These are phyloP conservation scores for Malbranchea zuffiana DNA, from an alignment of 2,329 filamentous ascomycete species.

Conservation along the genomic window DNA sequence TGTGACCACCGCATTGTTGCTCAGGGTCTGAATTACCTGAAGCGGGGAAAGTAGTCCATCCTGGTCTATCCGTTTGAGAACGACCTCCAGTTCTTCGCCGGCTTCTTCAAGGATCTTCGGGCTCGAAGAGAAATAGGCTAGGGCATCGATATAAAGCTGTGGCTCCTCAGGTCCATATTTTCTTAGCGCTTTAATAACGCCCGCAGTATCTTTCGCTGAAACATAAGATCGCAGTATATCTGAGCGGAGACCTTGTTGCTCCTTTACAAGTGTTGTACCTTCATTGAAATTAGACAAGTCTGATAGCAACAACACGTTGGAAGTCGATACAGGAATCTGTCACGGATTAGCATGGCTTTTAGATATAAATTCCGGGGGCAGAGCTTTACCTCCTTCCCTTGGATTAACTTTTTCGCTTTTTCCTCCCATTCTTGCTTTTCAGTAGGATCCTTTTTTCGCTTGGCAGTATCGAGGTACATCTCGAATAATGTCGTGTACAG, in stretches of 20 bases:
- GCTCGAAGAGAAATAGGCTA: conserved; percentile 87
- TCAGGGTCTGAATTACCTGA: conserved; percentile 89
- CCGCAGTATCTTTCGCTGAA: conserved; percentile 77
- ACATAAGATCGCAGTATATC: conserved; percentile 98
- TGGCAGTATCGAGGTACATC: conserved; percentile 90
- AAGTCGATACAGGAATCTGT: conserved; percentile 72
- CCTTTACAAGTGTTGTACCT: conserved; percentile 82
- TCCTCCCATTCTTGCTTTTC: conserved; percentile 73
- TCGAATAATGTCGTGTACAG: conserved; percentile 93
- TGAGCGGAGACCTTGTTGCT: conserved; percentile 80
- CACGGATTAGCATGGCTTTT: background rate
- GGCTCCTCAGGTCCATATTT: conserved; percentile 91
- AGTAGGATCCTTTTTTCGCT: conserved; percentile 53
- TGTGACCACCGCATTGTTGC: conserved; percentile 68
- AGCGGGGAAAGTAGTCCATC: conserved; percentile 90
- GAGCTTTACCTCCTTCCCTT: conserved; percentile 59
- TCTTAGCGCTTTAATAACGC: conserved; percentile 75
- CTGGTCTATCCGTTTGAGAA: conserved; percentile 76
- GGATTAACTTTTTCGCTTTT: conserved; percentile 81
- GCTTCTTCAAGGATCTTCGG: conserved; percentile 72
- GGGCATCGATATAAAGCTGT: conserved; percentile 79
- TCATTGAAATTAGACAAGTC: conserved; percentile 83
- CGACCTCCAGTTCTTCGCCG: conserved; percentile 68
- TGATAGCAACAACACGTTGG: conserved; percentile 84
- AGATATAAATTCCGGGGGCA: conserved; percentile 4